These are phyloP conservation scores for Pestalotiopsis sp. DNA, from an alignment of 2,329 filamentous ascomycete species.

Conservation along the genomic window DNA sequence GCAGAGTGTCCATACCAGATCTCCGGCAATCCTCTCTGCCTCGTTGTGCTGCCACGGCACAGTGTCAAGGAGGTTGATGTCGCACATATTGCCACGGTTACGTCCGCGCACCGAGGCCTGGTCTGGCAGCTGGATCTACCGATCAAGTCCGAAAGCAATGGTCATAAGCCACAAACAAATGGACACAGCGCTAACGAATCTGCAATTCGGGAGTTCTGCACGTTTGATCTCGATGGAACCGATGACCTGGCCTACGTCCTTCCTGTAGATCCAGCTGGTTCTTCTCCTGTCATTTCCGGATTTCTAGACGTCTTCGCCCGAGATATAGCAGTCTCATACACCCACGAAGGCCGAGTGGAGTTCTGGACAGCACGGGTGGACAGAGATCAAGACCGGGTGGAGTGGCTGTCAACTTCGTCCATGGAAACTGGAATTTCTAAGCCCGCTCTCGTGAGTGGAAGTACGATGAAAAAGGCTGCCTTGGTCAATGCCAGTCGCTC, in stretches of 20 bases:
- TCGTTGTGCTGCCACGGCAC: slow-evolving; percentile 71
- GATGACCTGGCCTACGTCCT: slow-evolving; percentile 70
- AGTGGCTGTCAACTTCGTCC: slow-evolving; percentile 82
- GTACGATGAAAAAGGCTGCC: slow-evolving; percentile 84
- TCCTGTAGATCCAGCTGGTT: slow-evolving; percentile 85
- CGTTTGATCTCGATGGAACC: slow-evolving; percentile 66
- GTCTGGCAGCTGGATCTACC: slow-evolving; percentile 79
- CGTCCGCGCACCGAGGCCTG: slow-evolving; percentile 75
- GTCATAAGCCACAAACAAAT: slow-evolving; percentile 30
- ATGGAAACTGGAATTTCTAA: slow-evolving; percentile 77
- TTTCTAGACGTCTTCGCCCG: slow-evolving; percentile 86
- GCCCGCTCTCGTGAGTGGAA: slow-evolving; percentile 80
- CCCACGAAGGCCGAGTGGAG: slow-evolving; percentile 70
- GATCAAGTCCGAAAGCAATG: slow-evolving; percentile 35
- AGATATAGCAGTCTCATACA: slow-evolving; percentile 87
- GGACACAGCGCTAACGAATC: slow-evolving; percentile 28
- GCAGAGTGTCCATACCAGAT: slow-evolving; percentile 61
- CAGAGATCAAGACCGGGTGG: slow-evolving; percentile 58
- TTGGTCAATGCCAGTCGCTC: slow-evolving; percentile 76
- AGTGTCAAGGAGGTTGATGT: slow-evolving; percentile 59
- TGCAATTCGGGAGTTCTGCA: slow-evolving; percentile 68
- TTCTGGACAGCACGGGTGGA: slow-evolving; percentile 86
- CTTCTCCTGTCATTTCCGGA: slow-evolving; percentile 69
- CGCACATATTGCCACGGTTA: slow-evolving; percentile 80
- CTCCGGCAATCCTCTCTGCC: slow-evolving; percentile 74